Evolutionary conservation across 352 stramenopile genomes (phyloP).

Genomic region (Thraustotheca clavata): DNA sequence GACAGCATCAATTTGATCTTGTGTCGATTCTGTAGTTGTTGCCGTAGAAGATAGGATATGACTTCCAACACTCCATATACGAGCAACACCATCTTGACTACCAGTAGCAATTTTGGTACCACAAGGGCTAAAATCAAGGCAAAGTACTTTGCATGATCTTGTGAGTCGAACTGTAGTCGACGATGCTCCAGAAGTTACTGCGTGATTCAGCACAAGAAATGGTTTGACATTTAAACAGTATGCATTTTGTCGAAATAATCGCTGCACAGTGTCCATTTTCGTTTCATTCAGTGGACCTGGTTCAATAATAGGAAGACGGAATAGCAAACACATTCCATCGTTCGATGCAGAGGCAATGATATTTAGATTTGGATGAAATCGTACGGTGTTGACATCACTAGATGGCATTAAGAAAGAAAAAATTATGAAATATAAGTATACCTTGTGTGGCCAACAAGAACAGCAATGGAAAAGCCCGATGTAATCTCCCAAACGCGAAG

Average conservation of each 20-base stretch:
- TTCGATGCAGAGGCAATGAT: slow-evolving; percentile 89
- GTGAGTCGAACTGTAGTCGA: slow-evolving; percentile 18
- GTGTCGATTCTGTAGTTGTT: not conserved
- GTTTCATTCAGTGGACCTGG: slow-evolving; percentile 41
- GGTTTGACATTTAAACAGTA: slow-evolving; percentile 78
- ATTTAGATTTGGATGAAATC: slow-evolving; percentile 81
- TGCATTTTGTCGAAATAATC: slow-evolving; percentile 52
- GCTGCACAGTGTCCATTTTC: slow-evolving; percentile 70
- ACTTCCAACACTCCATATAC: slow-evolving; percentile 83
- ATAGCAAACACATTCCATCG: slow-evolving; percentile 86
- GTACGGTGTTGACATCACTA: slow-evolving; percentile 73
- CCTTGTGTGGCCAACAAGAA: slow-evolving; percentile 80
- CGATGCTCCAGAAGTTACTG: slow-evolving; percentile 24
- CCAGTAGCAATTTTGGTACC: slow-evolving; percentile 88
- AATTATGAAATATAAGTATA: slow-evolving; percentile 54
- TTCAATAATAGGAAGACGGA: slow-evolving; percentile 68
- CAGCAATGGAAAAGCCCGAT: slow-evolving; percentile 71
- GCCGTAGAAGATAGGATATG: not conserved
- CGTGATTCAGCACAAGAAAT: slow-evolving; percentile 66
- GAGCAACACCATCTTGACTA: slow-evolving; percentile 87
- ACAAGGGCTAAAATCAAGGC: slow-evolving; percentile 67
- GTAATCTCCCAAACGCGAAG: slow-evolving; percentile 82
- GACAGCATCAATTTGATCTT: slow-evolving; percentile 23
- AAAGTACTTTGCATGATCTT: slow-evolving; percentile 66
- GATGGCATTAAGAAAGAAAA: not conserved